Conservation (phyloP, 768 basidiomycete species). For the Psilocybe azurescens region DNA sequence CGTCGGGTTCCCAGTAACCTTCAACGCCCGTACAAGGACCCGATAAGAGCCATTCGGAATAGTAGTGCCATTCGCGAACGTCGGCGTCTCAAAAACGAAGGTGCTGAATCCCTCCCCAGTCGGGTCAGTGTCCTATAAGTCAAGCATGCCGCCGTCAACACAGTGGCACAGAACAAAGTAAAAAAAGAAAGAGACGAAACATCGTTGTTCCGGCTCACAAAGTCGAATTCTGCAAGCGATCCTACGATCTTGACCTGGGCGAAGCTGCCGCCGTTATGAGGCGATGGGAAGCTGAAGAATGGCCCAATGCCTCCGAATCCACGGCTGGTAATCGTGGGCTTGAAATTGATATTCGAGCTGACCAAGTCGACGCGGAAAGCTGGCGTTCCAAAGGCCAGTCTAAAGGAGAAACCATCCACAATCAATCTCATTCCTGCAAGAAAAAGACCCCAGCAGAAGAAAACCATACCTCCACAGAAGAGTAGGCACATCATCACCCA, state of each 20-base stretch:
- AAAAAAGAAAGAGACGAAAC: slow-evolving; percentile 31
- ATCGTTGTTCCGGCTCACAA: slow-evolving; percentile 50
- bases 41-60: slow-evolving; percentile 50
- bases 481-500: slow-evolving; percentile 43
- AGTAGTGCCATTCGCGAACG: slow-evolving; percentile 48
- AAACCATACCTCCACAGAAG: slow-evolving; percentile 39
- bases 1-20: slow-evolving; percentile 46
- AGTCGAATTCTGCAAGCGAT: slow-evolving; percentile 50
- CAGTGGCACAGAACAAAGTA: background rate
- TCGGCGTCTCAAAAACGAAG: slow-evolving; percentile 33
- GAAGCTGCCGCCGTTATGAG: slow-evolving; percentile 41
- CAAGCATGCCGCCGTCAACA: background rate
- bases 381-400: slow-evolving; percentile 52
- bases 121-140: slow-evolving; percentile 19
- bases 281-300: slow-evolving; percentile 47
- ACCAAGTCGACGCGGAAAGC: slow-evolving; percentile 54
- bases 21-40: slow-evolving; percentile 43
- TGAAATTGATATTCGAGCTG: slow-evolving; percentile 42
- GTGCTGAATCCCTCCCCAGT: slow-evolving; percentile 35
- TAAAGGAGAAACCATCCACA: slow-evolving; percentile 16
- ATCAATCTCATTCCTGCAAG: background rate
- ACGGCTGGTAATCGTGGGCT: slow-evolving; percentile 42
- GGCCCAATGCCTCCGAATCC: slow-evolving; percentile 21
- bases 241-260: slow-evolving; percentile 49
- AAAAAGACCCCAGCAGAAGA: background rate